phyloP scores from a whole-genome alignment of 768 basidiomycete genomes.

The Russula sp. region DNA sequence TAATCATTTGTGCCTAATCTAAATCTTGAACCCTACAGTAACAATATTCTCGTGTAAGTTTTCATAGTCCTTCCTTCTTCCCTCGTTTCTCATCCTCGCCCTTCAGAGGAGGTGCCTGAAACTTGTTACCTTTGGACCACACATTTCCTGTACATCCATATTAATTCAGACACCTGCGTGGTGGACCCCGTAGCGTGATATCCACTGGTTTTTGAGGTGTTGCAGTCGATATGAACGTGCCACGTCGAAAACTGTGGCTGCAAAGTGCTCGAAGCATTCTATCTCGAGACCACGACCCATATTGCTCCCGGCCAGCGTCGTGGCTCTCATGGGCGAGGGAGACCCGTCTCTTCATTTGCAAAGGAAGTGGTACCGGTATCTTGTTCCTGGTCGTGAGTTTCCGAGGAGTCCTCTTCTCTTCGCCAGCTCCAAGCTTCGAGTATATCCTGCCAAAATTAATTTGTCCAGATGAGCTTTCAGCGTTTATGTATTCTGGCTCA shows the following conservation, averaged over 20 bases:
- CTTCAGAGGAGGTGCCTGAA: slow-evolving; percentile 72
- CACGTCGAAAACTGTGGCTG: not conserved
- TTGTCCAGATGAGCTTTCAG: not conserved
- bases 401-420: not conserved
- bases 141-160: slow-evolving; percentile 22
- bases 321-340: not conserved
- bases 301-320: too few species aligned
- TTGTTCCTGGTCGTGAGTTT: not conserved
- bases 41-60: slow-evolving; percentile 96
- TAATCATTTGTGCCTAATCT: slow-evolving; percentile 26
- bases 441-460: slow-evolving; percentile 38
- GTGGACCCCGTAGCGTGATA: not conserved
- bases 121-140: not conserved
- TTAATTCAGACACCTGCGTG: slow-evolving; percentile 23
- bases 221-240: not conserved
- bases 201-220: not conserved
- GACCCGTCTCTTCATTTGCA: too few species aligned
- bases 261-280: not conserved
- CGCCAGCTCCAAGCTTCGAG: slow-evolving; percentile 34
- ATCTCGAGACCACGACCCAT: not conserved
- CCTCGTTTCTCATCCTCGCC: slow-evolving; percentile 30
- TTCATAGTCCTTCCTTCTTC: not conserved
- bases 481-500: slow-evolving; percentile 30
- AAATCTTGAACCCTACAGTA: slow-evolving; percentile 48
- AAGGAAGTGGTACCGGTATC: not conserved